Evolutionary conservation across 1,284 basidiomycete species (phyloP).

Genomic region (Ustilago crameri): DNA sequence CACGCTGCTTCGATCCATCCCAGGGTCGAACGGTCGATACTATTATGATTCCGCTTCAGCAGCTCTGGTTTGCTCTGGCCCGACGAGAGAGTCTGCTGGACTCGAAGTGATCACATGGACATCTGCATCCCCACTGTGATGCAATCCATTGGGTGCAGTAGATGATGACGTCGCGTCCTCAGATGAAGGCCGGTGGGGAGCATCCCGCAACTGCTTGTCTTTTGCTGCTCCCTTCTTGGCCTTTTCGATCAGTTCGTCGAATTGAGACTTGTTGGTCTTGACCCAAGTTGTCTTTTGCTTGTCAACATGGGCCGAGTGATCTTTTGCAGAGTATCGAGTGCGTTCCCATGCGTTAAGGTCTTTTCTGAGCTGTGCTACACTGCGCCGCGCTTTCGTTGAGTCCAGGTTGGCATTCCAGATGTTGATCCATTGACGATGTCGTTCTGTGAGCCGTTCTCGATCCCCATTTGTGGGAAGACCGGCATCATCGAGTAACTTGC

Average conservation of each 20-base stretch:
- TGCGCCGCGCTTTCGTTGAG: constrained; percentile 51
- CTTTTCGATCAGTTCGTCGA: constrained; percentile 31
- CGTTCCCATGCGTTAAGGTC: constrained; percentile 58
- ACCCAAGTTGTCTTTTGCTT: constrained; percentile 34
- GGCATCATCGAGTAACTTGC: constrained; percentile 51
- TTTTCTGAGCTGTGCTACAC: constrained; percentile 33
- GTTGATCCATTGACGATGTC: constrained; percentile 65
- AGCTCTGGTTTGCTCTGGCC: too few relatives aligned
- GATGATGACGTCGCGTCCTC: neutral
- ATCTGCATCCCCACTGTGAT: constrained; percentile 1
- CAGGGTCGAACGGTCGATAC: too few relatives aligned
- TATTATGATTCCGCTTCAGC: too few relatives aligned
- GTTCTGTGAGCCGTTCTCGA: constrained; percentile 51
- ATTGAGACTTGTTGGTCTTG: constrained; percentile 45
- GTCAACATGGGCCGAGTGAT: constrained; percentile 32
- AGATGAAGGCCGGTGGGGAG: neutral
- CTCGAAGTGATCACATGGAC: constrained; percentile 14
- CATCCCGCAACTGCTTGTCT: constrained; percentile 24
- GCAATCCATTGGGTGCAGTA: neutral
- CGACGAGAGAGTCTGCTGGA: constrained; percentile 3
- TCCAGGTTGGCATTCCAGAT: constrained; percentile 66
- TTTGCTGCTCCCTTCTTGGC: constrained; percentile 29
- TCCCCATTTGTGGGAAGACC: constrained; percentile 47
- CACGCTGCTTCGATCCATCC: neutral
- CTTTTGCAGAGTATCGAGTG: constrained; percentile 27